Evolutionary conservation across 768 basidiomycete genomes (phyloP), one percentile per base, ranked within the genome.

Genomic region (Dentipellis fragilis): DNA sequence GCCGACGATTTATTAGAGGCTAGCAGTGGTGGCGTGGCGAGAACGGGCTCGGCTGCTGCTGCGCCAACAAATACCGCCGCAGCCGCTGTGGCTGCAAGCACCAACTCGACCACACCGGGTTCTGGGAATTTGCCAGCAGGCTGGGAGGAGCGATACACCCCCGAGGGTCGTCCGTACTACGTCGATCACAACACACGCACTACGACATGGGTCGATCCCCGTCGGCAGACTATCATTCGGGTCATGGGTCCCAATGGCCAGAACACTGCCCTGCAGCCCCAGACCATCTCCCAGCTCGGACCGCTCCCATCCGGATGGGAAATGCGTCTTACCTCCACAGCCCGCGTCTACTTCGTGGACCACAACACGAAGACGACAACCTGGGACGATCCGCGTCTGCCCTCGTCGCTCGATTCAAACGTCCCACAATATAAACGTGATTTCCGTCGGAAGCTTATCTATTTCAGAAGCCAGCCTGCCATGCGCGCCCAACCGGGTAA

Each of bases 341-440:
- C 96, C 1, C 86, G 96, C 49, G 96, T 99, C 7, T 99, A 99
- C 76, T 99, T 99, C 67, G 96, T 99, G 53, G 96, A 99, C 69
- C 96, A 99, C 75, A 98, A 98, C 73, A 98, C 96, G 54, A 97
- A 98, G 81, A 99, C 96, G 35, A 99, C 96, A 34, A 99, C 96
- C 1, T 99, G 96, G 96, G 96, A 99, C 69, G 96, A 99, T 68
- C 95, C 95, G 17, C 90, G 96, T 52, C 71, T 92, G 62, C 96
- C 96, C 10, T 96, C 94, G 10, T 90, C 93, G 42, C 76, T 98
- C 58, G 96, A 98, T 68, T 80, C 92, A 47, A 97, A 96, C 64
- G 95, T 98, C 1, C 96, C 96, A 16, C 96, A 99, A 72, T 98
- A 98, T 80, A 98, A 99, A 78, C 93, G 96, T 47, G 96, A 99